Evolutionary conservation across 78 protist genomes (phyloP).

Genomic region (Guillardia theta): DNA sequence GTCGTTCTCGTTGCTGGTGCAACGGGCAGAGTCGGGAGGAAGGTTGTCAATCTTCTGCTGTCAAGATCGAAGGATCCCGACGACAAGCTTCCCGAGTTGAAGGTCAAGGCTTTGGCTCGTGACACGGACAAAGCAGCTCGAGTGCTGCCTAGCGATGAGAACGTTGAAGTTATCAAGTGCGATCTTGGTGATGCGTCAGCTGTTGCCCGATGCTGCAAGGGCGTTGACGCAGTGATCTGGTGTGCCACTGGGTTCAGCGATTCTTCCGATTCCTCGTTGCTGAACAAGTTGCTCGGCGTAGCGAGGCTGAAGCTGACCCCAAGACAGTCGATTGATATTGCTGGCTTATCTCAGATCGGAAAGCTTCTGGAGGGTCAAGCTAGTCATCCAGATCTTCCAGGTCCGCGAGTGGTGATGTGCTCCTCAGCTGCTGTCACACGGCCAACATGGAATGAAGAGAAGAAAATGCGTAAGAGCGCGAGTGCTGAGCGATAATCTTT

Average conservation of each 20-base stretch:
- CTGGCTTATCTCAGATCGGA: background rate
- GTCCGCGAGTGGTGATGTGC: background rate
- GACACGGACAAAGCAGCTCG: background rate
- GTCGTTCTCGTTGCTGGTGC: background rate
- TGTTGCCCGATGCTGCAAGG: background rate
- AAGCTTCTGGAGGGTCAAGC: background rate
- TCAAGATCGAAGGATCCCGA: background rate
- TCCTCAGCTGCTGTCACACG: slow-evolving; percentile 19
- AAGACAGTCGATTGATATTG: background rate
- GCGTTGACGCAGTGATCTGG: background rate
- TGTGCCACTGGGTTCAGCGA: slow-evolving; percentile 15
- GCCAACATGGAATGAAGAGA: background rate
- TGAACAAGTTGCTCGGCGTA: background rate
- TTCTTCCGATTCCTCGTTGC: background rate
- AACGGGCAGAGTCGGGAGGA: background rate
- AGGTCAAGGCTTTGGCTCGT: background rate
- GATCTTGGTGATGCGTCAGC: background rate
- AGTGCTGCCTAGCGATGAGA: background rate
- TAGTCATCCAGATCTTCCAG: background rate
- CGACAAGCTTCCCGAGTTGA: background rate
- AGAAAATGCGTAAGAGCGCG: too few relatives aligned
- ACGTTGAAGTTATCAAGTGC: background rate
- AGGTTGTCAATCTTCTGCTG: background rate
- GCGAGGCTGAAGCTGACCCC: background rate
- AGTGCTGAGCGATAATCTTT: too few relatives aligned